These are phyloP conservation scores for Teratosphaeria viscida DNA, from an alignment of 2,329 filamentous ascomycete species.

Conservation along the genomic window DNA sequence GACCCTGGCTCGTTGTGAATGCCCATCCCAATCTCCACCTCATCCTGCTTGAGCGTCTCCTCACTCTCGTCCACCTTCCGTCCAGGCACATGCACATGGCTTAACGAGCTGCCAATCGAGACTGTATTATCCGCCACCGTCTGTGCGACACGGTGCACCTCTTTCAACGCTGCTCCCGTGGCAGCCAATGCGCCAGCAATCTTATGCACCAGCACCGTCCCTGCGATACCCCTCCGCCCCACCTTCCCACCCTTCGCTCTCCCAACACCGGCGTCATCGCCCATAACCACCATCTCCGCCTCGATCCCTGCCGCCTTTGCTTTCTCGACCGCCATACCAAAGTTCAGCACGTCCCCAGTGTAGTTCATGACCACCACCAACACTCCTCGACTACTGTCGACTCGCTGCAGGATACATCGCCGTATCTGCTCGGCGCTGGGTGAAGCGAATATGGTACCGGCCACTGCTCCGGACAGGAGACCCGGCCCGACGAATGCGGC, in stretches of 20 bases:
- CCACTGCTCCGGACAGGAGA: conserved; percentile 69
- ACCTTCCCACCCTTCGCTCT: conserved; percentile 78
- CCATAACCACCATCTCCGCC: conserved; percentile 84
- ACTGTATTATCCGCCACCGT: conserved; percentile 66
- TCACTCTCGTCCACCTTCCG: conserved; percentile 47
- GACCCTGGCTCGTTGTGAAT: conserved; percentile 52
- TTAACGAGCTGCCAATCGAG: conserved; percentile 73
- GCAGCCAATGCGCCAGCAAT: conserved; percentile 75
- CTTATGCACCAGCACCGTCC: conserved; percentile 86
- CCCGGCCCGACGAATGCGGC: conserved; percentile 74
- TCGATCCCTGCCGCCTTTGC: conserved; percentile 66
- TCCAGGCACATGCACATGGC: conserved; percentile 89
- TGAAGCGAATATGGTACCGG: conserved; percentile 78
- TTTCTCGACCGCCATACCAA: conserved; percentile 88
- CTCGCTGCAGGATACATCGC: conserved; percentile 60
- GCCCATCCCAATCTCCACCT: conserved; percentile 62
- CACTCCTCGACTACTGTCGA: conserved; percentile 63
- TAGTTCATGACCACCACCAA: conserved; percentile 86
- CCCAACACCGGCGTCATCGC: conserved; percentile 85
- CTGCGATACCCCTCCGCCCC: conserved; percentile 79
- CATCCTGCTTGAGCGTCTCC: conserved; percentile 49
- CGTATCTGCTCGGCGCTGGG: conserved; percentile 76
- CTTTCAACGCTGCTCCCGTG: conserved; percentile 49
- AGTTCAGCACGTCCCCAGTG: conserved; percentile 62
- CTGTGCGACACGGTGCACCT: conserved; percentile 63